Conservation (phyloP, 257 asterid species). For the Nicotiana undulata region DNA sequence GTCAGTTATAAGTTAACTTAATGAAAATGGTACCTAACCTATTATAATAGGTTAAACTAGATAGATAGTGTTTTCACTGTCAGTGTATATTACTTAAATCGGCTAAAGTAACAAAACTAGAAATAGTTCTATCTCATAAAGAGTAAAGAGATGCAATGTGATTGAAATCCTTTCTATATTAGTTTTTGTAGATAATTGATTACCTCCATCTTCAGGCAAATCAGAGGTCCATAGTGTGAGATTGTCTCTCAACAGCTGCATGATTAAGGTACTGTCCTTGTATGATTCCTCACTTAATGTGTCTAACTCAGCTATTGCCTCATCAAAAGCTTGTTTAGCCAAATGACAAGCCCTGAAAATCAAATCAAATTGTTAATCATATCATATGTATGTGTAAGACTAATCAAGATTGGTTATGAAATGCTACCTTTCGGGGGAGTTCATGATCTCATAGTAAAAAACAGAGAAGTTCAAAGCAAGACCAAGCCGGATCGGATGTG, state of each 20-base stretch:
- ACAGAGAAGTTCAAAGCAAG: slow-evolving; percentile 90
- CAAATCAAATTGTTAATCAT: neutral
- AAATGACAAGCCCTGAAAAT: slow-evolving; percentile 94
- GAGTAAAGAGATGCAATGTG: too few species aligned
- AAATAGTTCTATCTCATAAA: neutral
- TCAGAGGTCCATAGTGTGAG: slow-evolving; percentile 95
- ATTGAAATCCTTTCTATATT: too few species aligned
- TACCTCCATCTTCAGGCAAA: slow-evolving; percentile 92
- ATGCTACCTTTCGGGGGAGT: slow-evolving; percentile 71
- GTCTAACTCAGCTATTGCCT: slow-evolving; percentile 87
- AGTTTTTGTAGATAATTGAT: neutral
- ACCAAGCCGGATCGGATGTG: slow-evolving; percentile 92
- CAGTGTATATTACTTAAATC: neutral
- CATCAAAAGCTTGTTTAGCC: slow-evolving; percentile 96
- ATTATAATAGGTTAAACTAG: too few species aligned
- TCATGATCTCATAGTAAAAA: slow-evolving; percentile 82
- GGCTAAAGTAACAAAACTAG: neutral
- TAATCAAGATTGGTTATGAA: neutral
- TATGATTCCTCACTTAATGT: slow-evolving; percentile 90
- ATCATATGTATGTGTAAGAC: neutral
- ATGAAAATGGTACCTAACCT: neutral
- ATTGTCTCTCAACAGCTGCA: slow-evolving; percentile 93
- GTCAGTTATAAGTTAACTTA: neutral
- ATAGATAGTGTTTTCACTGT: neutral
- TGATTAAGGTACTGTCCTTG: slow-evolving; percentile 89